Percentiles rank a stretch among this genome's conserved stretches.
Evolutionary conservation across 129 eudicot species (phyloP).

Genomic region (Scalesia atractyloides): DNA sequence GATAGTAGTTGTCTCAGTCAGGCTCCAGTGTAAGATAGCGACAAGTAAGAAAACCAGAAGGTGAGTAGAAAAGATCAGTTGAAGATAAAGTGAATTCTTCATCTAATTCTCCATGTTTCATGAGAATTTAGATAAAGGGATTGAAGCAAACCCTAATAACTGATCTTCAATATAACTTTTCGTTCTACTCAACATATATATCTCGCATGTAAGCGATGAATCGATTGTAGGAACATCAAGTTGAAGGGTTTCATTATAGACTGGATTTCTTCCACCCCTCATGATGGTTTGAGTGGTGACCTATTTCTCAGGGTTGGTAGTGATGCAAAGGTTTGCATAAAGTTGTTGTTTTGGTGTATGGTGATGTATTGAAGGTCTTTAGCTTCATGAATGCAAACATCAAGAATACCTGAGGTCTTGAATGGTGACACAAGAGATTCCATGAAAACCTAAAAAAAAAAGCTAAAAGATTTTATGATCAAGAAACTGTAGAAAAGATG

Average conservation of each 20-base stretch:
- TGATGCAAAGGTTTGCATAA: conserved; percentile 84
- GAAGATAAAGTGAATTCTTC: conserved; percentile 90
- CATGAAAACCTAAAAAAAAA: conserved; percentile 44
- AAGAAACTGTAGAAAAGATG: too few relatives aligned
- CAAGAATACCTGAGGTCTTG: conserved; percentile 74
- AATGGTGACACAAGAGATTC: conserved; percentile 94
- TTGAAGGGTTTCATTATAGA: conserved; percentile 69
- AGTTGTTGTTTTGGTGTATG: conserved; percentile 98
- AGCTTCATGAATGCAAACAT: conserved; percentile 90
- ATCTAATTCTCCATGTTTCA: conserved; percentile 64
- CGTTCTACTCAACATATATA: conserved; percentile 95
- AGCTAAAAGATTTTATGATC: too few relatives aligned
- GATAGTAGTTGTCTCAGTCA: conserved; percentile 76
- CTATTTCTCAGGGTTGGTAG: conserved; percentile 71
- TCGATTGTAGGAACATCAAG: conserved; percentile 59
- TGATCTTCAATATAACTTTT: conserved; percentile 90
- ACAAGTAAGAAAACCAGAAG: conserved; percentile 80
- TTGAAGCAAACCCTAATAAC: conserved; percentile 83
- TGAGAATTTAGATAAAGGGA: conserved; percentile 71
- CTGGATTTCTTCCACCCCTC: conserved; percentile 90
- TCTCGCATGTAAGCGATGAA: conserved; percentile 83
- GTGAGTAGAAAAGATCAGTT: conserved; percentile 95
- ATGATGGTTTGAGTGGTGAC: conserved; percentile 81
- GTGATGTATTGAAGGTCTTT: conserved; percentile 87
- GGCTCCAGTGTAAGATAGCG: conserved; percentile 69